Conservation (phyloP, 1,284 basidiomycete species). For the Ganoderma sinense region DNA sequence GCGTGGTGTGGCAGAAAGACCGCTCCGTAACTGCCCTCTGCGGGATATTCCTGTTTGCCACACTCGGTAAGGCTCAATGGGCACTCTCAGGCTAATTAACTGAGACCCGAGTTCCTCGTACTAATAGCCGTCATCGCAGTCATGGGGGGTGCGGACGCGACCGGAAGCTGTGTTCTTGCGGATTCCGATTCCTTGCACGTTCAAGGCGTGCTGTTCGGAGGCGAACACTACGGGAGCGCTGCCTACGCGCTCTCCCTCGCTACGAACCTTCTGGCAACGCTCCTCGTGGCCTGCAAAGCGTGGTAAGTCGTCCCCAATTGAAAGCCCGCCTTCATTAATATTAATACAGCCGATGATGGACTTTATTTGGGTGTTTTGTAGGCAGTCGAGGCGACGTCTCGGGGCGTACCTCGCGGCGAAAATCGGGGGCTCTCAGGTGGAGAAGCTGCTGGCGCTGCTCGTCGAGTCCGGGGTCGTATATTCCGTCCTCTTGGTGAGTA, state of each 20-base stretch:
- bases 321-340: no score
- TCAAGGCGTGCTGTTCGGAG: background rate
- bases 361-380: no score
- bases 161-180: background rate
- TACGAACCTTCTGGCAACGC: background rate
- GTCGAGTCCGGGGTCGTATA: background rate
- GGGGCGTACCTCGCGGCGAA: background rate
- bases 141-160: background rate
- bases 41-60: background rate
- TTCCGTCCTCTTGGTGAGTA: background rate
- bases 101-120: background rate
- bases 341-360: background rate
- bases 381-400: background rate
- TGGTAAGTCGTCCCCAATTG: background rate
- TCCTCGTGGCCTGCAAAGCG: background rate
- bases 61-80: background rate
- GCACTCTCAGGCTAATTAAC: no score
- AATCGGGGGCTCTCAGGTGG: background rate
- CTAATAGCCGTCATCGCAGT: background rate
- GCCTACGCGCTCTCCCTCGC: background rate
- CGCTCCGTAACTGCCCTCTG: background rate
- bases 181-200: background rate
- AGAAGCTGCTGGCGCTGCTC: background rate
- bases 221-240: background rate
- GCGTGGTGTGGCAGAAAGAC: background rate